These are phyloP conservation scores for Vanderwaltozyma polyspora DNA, from an alignment of 805 yeast genomes.

Conservation along the genomic window DNA sequence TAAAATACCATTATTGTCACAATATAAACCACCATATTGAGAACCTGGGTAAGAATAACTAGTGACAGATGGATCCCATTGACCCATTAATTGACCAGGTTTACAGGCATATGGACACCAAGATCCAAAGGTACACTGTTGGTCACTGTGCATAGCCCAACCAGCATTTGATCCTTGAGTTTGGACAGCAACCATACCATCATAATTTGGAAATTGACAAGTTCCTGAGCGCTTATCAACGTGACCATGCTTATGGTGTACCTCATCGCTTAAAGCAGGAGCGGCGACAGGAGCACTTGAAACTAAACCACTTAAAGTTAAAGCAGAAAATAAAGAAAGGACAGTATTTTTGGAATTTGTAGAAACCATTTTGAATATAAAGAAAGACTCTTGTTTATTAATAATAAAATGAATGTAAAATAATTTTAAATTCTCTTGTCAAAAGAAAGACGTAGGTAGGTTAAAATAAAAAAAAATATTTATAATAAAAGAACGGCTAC, in stretches of 20 bases:
- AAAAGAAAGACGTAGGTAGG: no score
- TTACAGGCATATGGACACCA: slow-evolving; percentile 91
- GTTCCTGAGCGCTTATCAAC: slow-evolving; percentile 23
- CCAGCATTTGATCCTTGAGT: slow-evolving; percentile 52
- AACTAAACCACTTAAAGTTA: background rate
- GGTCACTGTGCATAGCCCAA: slow-evolving; percentile 79
- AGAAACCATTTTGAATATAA: slow-evolving; percentile 2
- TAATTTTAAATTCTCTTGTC: no score
- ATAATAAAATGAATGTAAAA: no score
- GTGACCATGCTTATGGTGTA: background rate
- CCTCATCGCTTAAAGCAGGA: background rate
- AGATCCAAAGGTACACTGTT: slow-evolving; percentile 57
- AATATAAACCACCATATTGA: slow-evolving; percentile 71
- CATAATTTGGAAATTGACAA: slow-evolving; percentile 58
- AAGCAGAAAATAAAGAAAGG: background rate
- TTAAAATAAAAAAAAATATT: no score
- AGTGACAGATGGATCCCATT: slow-evolving; percentile 77
- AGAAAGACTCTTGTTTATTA: background rate
- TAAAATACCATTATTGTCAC: slow-evolving; percentile 59
- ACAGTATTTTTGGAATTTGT: background rate
- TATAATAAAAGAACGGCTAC: no score
- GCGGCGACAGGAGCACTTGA: slow-evolving; percentile 1
- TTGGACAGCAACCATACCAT: slow-evolving; percentile 63
- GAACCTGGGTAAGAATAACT: slow-evolving; percentile 67
- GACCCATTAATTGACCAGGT: slow-evolving; percentile 77